phyloP scores from a whole-genome alignment of 257 asterid genomes.

The Schizonepeta tenuifolia region DNA sequence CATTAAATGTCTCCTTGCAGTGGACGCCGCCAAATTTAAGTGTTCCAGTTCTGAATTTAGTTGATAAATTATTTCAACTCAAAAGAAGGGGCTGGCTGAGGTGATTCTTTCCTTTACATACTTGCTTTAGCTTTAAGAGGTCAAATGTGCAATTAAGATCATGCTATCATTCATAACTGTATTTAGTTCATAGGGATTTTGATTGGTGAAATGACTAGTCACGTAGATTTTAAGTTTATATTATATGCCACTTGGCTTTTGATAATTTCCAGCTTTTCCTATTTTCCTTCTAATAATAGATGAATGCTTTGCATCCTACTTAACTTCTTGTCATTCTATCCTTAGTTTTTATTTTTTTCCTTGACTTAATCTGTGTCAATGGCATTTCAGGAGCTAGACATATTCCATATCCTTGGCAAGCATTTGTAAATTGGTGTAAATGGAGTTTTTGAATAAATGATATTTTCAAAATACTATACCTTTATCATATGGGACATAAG shows the following conservation, averaged over 20 bases:
- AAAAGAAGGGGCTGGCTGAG: constrained; percentile 99
- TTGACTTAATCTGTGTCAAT: constrained; percentile 10
- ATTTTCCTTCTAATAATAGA: not conserved
- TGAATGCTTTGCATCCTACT: not conserved
- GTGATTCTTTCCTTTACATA: constrained; percentile 46
- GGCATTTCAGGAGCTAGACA: not conserved
- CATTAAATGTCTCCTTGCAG: constrained; percentile 55
- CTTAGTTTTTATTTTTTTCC: not conserved
- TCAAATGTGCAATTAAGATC: constrained; percentile 21
- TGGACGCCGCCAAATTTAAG: constrained; percentile 97
- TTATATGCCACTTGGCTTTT: constrained; percentile 8
- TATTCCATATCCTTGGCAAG: not conserved
- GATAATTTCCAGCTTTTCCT: constrained; percentile 6
- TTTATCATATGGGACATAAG: not conserved
- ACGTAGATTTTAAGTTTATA: not conserved
- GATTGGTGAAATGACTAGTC: not conserved
- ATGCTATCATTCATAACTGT: constrained; percentile 3
- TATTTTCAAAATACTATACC: not conserved
- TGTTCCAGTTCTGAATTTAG: constrained; percentile 90
- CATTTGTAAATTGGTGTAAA: not conserved
- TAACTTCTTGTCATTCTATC: not conserved
- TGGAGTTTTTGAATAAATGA: not conserved
- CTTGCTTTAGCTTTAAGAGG: constrained; percentile 22
- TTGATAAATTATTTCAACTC: constrained; percentile 94
- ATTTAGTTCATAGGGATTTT: constrained; percentile 2